Base-by-base conservation (phyloP, 2,329 filamentous ascomycete genomes). In the Chrysoporthe austroafricana region DNA sequence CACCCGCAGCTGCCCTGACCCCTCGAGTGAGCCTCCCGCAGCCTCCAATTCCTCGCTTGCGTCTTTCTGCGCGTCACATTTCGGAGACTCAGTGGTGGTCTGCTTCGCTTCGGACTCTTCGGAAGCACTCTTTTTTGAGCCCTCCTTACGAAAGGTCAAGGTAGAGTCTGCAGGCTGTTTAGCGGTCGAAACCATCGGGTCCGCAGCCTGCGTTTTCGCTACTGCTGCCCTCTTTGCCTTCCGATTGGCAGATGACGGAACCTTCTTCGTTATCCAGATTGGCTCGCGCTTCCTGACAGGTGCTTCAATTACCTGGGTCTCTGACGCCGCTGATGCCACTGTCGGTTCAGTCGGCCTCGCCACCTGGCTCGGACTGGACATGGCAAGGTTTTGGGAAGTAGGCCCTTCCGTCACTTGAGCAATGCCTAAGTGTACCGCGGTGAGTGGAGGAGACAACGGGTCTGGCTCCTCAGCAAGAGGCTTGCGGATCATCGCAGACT, bases 1-100 rank as follows among this genome's bases (percentile, higher is more conserved):
- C 61, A 70, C 59, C 5, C 62, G 64, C 64, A 70, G 16, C 32
- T 69, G 67, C n/a, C 69, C 69, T 18, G 69, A 46, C 21, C 69
- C 69, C 43, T 70, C 69, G 7, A 70, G 42, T 13, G 67, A 26
- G 44, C 50, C 61, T 44, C 46, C 61, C 32, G n/a, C 36, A 14
- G 48, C 46, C 39, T 66, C 62, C 2, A 50, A 43, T 18, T 63
- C 62, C 11, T 18, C 34, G 7, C 8, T 34, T n/a, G 44, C 26
- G 18, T 63, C 52, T 2, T 54, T 66, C 14, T 46, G 14, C n/a
- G 21, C 26, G 3, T 46, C 32, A 18, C 14, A 52, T 4, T 57
- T 39, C 14, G 8, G 6, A 54, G 16, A 6, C 32, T 14, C 21
- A n/a, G 42, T 3, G 9, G 34, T 43, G 4, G 36, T n/a, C 42